Percentiles rank a stretch among this genome's conserved stretches.
These are phyloP conservation scores for Kwoniella pini DNA, from an alignment of 768 basidiomycete genomes.

Conservation along the genomic window DNA sequence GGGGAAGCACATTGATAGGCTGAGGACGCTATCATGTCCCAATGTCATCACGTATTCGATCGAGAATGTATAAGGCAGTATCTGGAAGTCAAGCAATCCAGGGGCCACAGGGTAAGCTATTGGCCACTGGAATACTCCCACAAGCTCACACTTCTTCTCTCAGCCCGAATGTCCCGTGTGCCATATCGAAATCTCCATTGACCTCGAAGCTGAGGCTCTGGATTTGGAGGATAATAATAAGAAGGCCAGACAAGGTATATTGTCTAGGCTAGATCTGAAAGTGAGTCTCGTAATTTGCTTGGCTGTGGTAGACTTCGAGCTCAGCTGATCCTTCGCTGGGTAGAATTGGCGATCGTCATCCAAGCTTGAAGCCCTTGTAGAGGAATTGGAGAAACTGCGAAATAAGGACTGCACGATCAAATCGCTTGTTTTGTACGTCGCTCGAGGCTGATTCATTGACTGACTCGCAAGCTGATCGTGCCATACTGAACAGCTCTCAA, in stretches of 20 bases:
- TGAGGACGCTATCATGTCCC: slow-evolving; percentile 93
- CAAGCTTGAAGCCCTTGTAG: slow-evolving; percentile 93
- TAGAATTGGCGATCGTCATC: slow-evolving; percentile 87
- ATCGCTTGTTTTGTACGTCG: slow-evolving; percentile 76
- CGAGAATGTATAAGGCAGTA: slow-evolving; percentile 95
- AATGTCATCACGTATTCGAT: slow-evolving; percentile 92
- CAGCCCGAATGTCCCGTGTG: slow-evolving; percentile 94
- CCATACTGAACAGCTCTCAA: slow-evolving; percentile 38
- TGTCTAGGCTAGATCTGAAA: slow-evolving; percentile 83
- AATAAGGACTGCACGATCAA: slow-evolving; percentile 86
- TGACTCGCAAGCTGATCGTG: background rate
- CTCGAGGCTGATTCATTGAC: background rate
- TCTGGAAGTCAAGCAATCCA: slow-evolving; percentile 65
- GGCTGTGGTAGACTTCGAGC: too few species aligned
- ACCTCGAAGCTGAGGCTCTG: slow-evolving; percentile 89
- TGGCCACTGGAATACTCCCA: background rate
- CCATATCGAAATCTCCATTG: slow-evolving; percentile 86
- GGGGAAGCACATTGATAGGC: too few species aligned
- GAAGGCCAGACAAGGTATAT: slow-evolving; percentile 78
- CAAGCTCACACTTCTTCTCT: background rate
- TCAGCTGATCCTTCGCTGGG: too few species aligned
- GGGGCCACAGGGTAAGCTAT: slow-evolving; percentile 59
- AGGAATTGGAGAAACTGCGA: slow-evolving; percentile 84
- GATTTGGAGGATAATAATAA: slow-evolving; percentile 69
- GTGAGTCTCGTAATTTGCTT: slow-evolving; percentile 25